Percentiles rank a stretch among this genome's conserved stretches.
Evolutionary conservation across 2,329 filamentous ascomycete species (phyloP).

Genomic region (Arthrobotrys conoides): DNA sequence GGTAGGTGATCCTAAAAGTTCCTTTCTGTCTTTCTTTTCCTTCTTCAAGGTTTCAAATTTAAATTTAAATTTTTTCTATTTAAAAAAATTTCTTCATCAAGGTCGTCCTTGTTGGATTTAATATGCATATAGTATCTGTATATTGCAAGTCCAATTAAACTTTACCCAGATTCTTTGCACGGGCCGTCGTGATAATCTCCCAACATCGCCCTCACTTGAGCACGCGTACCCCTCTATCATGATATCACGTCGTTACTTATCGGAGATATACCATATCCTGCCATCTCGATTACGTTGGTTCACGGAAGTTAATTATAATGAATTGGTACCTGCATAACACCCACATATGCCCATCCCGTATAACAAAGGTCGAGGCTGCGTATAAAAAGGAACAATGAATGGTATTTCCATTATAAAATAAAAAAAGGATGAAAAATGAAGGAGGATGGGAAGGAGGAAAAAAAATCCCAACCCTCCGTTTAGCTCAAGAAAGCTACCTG

Average conservation of each 20-base stretch:
- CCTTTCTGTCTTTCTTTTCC: not conserved
- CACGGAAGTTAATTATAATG: slow-evolving; percentile 33
- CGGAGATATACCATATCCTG: slow-evolving; percentile 22
- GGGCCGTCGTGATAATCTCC: slow-evolving; percentile 14
- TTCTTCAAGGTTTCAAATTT: not conserved
- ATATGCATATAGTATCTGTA: slow-evolving; percentile 16
- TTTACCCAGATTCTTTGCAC: not conserved
- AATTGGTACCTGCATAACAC: slow-evolving; percentile 45
- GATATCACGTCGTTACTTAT: slow-evolving; percentile 27
- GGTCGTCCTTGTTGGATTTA: slow-evolving; percentile 6
- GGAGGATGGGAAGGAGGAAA: slow-evolving; percentile 2
- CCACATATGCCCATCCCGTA: slow-evolving; percentile 28
- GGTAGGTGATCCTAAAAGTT: slow-evolving; percentile 17
- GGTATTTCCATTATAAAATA: slow-evolving; percentile 35
- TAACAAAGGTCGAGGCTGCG: slow-evolving; percentile 48
- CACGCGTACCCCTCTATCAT: slow-evolving; percentile 27
- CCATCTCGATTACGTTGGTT: slow-evolving; percentile 8
- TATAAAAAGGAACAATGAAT: slow-evolving; percentile 46
- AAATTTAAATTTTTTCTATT: not conserved
- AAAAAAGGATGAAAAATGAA: slow-evolving; percentile 15
- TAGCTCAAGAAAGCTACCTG: slow-evolving; percentile 31
- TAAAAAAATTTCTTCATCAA: not conserved
- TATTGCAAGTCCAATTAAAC: slow-evolving; percentile 8
- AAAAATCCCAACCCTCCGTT: slow-evolving; percentile 10
- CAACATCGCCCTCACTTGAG: slow-evolving; percentile 36